Conservation (phyloP, 768 basidiomycete species). For the Lentinus brumalis region DNA sequence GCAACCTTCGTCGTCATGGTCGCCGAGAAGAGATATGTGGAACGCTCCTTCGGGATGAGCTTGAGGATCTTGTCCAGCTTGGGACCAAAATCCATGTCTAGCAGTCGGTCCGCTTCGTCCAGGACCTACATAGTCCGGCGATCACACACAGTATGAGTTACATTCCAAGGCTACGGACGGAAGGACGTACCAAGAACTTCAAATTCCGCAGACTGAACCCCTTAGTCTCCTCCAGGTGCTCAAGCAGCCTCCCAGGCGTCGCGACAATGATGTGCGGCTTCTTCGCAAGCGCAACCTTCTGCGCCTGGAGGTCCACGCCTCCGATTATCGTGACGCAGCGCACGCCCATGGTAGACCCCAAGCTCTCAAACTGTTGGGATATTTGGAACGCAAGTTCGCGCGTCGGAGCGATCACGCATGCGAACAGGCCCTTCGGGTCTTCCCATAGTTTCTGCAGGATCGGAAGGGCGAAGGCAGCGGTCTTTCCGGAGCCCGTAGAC, state of each 20-base stretch:
- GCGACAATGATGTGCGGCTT: constrained; percentile 94
- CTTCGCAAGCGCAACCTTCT: constrained; percentile 91
- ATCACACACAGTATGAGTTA: not conserved
- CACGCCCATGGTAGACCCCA: constrained; percentile 92
- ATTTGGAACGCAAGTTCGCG: constrained; percentile 98
- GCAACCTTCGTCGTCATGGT: constrained; percentile 99
- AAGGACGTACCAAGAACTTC: constrained; percentile 77
- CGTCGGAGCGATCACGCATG: constrained; percentile 94
- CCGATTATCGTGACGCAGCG: constrained; percentile 93
- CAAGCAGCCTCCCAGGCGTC: constrained; percentile 89
- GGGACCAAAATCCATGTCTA: constrained; percentile 96
- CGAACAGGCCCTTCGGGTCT: constrained; percentile 90
- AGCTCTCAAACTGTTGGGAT: constrained; percentile 90
- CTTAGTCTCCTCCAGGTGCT: constrained; percentile 96
- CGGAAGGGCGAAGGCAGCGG: constrained; percentile 94
- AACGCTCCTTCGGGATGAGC: constrained; percentile 90
- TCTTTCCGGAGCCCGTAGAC: constrained; percentile 96
- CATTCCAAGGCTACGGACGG: not conserved
- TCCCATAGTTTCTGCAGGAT: constrained; percentile 97
- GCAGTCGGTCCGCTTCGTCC: constrained; percentile 93
- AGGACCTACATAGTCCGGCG: constrained; percentile 62
- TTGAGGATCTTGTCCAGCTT: constrained; percentile 97
- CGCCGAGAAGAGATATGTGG: constrained; percentile 95
- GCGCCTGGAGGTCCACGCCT: constrained; percentile 89
- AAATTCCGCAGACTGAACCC: constrained; percentile 87